Evolutionary conservation across 176 grass and related monocot species (phyloP).

Genomic region (Oryza meridionalis): DNA sequence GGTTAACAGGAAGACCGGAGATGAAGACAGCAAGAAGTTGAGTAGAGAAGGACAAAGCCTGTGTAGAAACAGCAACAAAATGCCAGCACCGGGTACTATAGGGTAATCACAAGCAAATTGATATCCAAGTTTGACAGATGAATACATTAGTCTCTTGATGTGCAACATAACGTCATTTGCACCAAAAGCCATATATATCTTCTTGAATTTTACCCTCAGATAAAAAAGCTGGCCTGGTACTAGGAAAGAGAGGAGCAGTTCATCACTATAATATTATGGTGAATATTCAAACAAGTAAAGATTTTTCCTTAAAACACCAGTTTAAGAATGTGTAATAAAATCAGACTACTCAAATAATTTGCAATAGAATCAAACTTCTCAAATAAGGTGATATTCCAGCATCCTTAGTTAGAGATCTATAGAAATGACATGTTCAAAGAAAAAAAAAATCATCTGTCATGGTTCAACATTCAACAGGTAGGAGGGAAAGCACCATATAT

Average conservation of each 20-base stretch:
- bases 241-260: conserved; percentile 24
- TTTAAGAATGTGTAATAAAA: neutral
- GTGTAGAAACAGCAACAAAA: conserved; percentile 49
- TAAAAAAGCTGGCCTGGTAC: conserved; percentile 23
- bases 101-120: conserved; percentile 46
- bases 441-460: neutral
- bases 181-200: conserved; percentile 44
- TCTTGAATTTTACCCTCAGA: conserved; percentile 9
- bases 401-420: neutral
- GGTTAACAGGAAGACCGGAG: conserved; percentile 58
- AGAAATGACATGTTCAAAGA: neutral
- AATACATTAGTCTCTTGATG: conserved; percentile 40
- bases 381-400: neutral
- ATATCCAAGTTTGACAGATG: conserved; percentile 47
- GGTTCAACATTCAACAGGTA: neutral
- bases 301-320: neutral
- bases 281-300: neutral
- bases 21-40: conserved; percentile 33
- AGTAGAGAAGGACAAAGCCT: conserved; percentile 42
- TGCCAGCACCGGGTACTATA: conserved; percentile 19
- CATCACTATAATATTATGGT: neutral
- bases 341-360: neutral
- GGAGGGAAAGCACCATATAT: neutral
- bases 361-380: neutral
- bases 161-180: conserved; percentile 16